phyloP scores from a whole-genome alignment of 805 yeast genomes.

The Yamadazyma sp. region DNA sequence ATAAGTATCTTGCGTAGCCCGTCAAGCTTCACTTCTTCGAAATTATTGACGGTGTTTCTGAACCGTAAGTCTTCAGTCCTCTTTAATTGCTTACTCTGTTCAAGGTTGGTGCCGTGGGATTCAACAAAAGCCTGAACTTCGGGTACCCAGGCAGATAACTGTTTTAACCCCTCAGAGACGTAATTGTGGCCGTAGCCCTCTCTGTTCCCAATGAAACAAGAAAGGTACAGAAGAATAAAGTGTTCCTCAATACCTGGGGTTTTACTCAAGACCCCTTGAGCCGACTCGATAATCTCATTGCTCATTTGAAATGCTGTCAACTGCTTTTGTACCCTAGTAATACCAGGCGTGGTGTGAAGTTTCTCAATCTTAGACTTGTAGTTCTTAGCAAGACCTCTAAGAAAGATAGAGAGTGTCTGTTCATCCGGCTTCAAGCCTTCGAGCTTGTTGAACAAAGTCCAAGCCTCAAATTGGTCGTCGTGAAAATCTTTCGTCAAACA shows the following conservation, averaged over 20 bases:
- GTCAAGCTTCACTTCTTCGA: not conserved
- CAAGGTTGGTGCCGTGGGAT: not conserved
- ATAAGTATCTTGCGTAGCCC: not conserved
- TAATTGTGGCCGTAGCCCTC: constrained; percentile 17
- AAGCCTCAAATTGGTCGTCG: constrained; percentile 33
- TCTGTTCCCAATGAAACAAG: constrained; percentile 19
- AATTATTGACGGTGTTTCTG: not conserved
- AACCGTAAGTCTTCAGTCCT: not conserved
- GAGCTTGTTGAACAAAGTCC: constrained; percentile 34
- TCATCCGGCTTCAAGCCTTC: constrained; percentile 25
- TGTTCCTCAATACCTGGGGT: constrained; percentile 1
- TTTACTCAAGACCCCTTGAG: constrained; percentile 3
- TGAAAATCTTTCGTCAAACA: constrained; percentile 33
- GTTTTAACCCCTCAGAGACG: constrained; percentile 23
- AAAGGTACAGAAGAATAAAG: constrained; percentile 30
- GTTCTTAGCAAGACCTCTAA: constrained; percentile 28
- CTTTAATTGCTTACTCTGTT: not conserved
- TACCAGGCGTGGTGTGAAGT: constrained; percentile 12
- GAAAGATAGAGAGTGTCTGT: constrained; percentile 39
- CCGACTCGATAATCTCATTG: constrained; percentile 22
- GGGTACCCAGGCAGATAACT: constrained; percentile 34
- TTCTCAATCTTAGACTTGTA: constrained; percentile 3
- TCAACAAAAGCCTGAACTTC: constrained; percentile 18
- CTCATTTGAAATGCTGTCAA: constrained; percentile 27
- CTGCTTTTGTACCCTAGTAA: constrained; percentile 20